These are phyloP conservation scores for Linnemannia schmuckeri DNA, from an alignment of 192 early-diverging fungal species.

Conservation along the genomic window DNA sequence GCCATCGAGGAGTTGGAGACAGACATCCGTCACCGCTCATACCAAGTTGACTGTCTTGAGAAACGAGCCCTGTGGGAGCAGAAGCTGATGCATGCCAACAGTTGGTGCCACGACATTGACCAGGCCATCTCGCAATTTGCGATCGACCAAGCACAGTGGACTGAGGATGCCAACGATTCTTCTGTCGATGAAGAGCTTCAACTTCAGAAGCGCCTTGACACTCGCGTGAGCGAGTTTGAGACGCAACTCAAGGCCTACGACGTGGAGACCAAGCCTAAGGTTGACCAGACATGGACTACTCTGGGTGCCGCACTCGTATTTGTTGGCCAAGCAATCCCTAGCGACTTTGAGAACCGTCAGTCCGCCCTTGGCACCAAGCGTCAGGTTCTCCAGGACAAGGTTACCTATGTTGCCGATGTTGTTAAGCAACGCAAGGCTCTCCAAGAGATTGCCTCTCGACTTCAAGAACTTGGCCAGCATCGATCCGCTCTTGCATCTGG, in stretches of 20 bases:
- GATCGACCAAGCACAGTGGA: slow-evolving; percentile 32
- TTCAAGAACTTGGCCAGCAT: slow-evolving; percentile 13
- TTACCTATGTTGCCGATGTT: slow-evolving; percentile 32
- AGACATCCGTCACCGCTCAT: slow-evolving; percentile 9
- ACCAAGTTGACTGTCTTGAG: slow-evolving; percentile 27
- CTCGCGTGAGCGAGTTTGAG: slow-evolving; percentile 16
- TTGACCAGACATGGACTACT: slow-evolving; percentile 27
- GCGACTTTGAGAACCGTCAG: slow-evolving; percentile 21
- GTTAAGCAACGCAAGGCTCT: slow-evolving; percentile 37
- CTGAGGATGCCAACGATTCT: not conserved
- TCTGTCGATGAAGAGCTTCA: not conserved
- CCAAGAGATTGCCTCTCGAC: slow-evolving; percentile 2
- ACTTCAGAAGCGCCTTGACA: slow-evolving; percentile 14
- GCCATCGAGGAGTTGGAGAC: slow-evolving; percentile 24
- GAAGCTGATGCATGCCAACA: slow-evolving; percentile 9
- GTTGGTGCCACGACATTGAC: slow-evolving; percentile 19
- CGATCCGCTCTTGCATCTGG: slow-evolving; percentile 1
- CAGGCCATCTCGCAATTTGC: slow-evolving; percentile 3
- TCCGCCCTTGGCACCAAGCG: not conserved
- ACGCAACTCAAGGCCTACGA: slow-evolving; percentile 30
- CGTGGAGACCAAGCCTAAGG: slow-evolving; percentile 15
- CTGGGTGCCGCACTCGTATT: slow-evolving; percentile 29
- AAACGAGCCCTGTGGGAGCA: slow-evolving; percentile 38
- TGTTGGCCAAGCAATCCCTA: slow-evolving; percentile 18
- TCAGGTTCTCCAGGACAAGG: not conserved